Conservation (phyloP, 2,329 filamentous ascomycete genomes). For the Apiospora arundinis region DNA sequence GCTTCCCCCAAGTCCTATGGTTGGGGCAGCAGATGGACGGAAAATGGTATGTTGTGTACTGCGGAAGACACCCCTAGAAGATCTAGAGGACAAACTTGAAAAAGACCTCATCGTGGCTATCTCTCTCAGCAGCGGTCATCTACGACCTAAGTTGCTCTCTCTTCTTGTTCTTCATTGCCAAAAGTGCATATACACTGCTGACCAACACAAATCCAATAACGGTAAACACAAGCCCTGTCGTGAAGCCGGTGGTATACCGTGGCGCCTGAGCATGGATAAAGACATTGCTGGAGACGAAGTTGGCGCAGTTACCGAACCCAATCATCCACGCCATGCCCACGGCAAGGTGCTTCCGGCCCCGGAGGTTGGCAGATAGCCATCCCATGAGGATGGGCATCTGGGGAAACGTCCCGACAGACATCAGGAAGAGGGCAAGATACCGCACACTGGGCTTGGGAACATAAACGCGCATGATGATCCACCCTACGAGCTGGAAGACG, state of each 20-base stretch:
- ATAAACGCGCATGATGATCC: conserved; percentile 37
- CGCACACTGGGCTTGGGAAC: conserved; percentile 33
- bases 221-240: conserved; percentile 42
- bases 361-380: conserved; percentile 49
- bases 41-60: no score
- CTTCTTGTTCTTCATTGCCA: conserved; percentile 29
- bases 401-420: conserved; percentile 38
- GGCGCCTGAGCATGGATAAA: conserved; percentile 47
- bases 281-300: conserved; percentile 48
- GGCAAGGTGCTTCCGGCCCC: conserved; percentile 46
- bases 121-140: conserved; percentile 32
- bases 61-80: neutral
- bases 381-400: conserved; percentile 38
- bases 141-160: conserved; percentile 29
- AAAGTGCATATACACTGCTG: conserved; percentile 24
- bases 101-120: conserved; percentile 33
- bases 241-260: conserved; percentile 45
- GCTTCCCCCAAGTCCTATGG: no score
- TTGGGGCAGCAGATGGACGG: no score
- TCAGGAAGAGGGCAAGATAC: conserved; percentile 34
- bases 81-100: conserved; percentile 35
- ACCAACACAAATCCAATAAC: conserved; percentile 32
- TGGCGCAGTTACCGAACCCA: conserved; percentile 52
- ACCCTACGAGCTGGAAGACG: conserved; percentile 36
- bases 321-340: conserved; percentile 49